Evolutionary conservation across 768 basidiomycete species (phyloP).

Genomic region (Suillus bovinus): DNA sequence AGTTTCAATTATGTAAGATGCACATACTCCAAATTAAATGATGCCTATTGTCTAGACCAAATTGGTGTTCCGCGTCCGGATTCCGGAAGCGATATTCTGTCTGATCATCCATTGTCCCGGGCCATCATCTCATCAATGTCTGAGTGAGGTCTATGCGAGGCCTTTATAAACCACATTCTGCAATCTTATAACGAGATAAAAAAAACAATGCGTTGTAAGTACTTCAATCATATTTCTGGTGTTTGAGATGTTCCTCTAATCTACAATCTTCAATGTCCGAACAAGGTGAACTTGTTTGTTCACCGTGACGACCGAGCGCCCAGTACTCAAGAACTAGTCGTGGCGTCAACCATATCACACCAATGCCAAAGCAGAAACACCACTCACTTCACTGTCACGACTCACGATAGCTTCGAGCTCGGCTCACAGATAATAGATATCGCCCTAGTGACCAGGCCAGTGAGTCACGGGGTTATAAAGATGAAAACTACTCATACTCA

Average conservation of each 20-base stretch:
- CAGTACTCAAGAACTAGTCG: not conserved
- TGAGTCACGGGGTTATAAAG: not conserved
- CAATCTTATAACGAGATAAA: not conserved
- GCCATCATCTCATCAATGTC: too few relatives aligned
- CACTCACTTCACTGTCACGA: not conserved
- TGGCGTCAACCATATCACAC: not conserved
- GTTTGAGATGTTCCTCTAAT: not conserved
- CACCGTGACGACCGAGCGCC: not conserved
- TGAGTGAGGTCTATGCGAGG: too few relatives aligned
- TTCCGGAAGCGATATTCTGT: not conserved
- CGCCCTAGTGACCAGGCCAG: not conserved
- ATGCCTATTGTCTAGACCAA: not conserved
- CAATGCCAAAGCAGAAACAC: not conserved
- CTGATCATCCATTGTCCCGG: not conserved
- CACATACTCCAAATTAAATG: not conserved
- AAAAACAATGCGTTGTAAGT: not conserved
- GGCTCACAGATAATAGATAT: accelerated
- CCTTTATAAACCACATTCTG: not conserved
- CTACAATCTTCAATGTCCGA: not conserved
- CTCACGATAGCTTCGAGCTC: too few relatives aligned
- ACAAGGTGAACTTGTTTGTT: not conserved
- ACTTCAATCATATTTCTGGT: not conserved
- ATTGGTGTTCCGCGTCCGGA: not conserved
- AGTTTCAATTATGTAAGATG: not conserved
- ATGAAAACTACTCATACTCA: not conserved